Base-by-base conservation (phyloP, 2,329 filamentous ascomycete genomes). In the Neonectria magnoliae region DNA sequence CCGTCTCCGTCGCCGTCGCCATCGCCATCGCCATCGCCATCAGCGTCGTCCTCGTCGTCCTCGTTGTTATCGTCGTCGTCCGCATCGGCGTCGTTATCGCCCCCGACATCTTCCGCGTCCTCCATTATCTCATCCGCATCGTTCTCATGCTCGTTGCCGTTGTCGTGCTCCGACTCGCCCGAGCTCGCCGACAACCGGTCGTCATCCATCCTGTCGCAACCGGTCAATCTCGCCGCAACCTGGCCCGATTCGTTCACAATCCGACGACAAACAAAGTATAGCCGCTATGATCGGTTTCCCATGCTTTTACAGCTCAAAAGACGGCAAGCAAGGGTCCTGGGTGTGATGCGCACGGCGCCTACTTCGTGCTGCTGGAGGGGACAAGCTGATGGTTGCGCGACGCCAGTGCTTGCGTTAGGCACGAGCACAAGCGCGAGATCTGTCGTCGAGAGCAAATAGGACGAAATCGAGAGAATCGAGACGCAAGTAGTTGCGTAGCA, bases 41-140 rank as follows among this genome's bases (percentile, higher is more conserved):
- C 76, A 10, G 79, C 73, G 7, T 80, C 75, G 5, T 82, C 74
- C 11, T 81, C 77, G 9, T 80, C 76, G n/a, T 79, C 73, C 6
- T 79, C 71, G 0, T 76, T 71, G 14, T 79, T 72, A 14, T 78
- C 75, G 18, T 78, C 73, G 8, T 78, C 76, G n/a, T 77, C 73
- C 1, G 78, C 75, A 9, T 73, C 72, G 6, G 75, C 73, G n/a
- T 76, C 76, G 50, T 78, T 76, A 14, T 78, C 77, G 27, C 80
- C 78, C 9, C 81, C 79, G 20, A 75, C 78, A 22, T 81, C 79
- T 14, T 83, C 80, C 25, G 73, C 80, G 53, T 83, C 82, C 48
- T 88, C 85, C 84, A 88, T 88, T 38, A 85, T 80, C 72, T 89
- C 86, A 70, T 89, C 87, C 61, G 82, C 82, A 59, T 88, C 86